A percentile compares a stretch with the other conserved stretches of the same genome.
These are phyloP conservation scores for Benincasa hispida DNA, from an alignment of 306 rosid genomes.

Conservation along the genomic window DNA sequence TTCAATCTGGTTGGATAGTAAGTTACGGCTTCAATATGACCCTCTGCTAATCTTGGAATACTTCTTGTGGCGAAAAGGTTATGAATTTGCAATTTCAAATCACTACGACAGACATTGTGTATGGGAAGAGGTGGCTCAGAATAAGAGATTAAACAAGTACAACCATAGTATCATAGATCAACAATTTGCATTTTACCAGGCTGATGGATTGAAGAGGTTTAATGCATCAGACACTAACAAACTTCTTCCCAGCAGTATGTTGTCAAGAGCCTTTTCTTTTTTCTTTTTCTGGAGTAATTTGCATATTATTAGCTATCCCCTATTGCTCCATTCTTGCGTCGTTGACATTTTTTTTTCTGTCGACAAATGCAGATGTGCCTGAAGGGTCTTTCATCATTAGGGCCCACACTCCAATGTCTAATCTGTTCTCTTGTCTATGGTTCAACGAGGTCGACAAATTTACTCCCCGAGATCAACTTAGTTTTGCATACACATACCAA, in stretches of 20 bases:
- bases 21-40: conserved; percentile 80
- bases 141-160: conserved; percentile 81
- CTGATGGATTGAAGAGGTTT: conserved; percentile 77
- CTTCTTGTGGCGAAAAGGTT: conserved; percentile 76
- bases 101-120: conserved; percentile 93
- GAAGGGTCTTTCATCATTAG: conserved; percentile 91
- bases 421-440: conserved; percentile 94
- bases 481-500: conserved; percentile 83
- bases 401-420: conserved; percentile 96
- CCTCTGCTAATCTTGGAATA: conserved; percentile 79
- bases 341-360: conserved; percentile 10
- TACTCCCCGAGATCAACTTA: conserved; percentile 98
- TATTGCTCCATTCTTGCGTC: background rate
- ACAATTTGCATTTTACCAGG: conserved; percentile 60
- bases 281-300: conserved; percentile 8
- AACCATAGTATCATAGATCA: conserved; percentile 66
- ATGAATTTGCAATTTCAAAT: conserved; percentile 92
- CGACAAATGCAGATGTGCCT: conserved; percentile 65
- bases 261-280: conserved; percentile 21
- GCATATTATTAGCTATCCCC: background rate
- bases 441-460: conserved; percentile 85
- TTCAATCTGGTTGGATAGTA: conserved; percentile 96
- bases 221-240: conserved; percentile 50
- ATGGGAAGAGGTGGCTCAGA: conserved; percentile 93
- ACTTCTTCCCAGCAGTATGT: conserved; percentile 85